A percentile compares a stretch with the other conserved stretches of the same genome.
phyloP scores from a whole-genome alignment of 495 filamentous ascomycete genomes.

The Echria macrotheca region DNA sequence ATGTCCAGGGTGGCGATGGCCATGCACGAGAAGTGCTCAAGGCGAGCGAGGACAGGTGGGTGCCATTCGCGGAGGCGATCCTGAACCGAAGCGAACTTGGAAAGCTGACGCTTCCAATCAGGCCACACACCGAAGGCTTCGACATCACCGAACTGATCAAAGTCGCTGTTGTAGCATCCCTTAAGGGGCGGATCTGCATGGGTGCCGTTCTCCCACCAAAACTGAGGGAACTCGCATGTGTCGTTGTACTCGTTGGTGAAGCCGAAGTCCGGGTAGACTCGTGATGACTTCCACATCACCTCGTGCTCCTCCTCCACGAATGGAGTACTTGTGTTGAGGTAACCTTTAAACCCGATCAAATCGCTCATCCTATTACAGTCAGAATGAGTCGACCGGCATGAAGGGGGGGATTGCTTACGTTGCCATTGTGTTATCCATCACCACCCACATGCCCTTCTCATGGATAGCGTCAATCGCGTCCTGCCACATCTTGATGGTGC shows the following conservation, averaged over 20 bases:
- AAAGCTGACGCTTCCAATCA: constrained; percentile 61
- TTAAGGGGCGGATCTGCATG: constrained; percentile 45
- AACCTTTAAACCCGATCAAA: constrained; percentile 52
- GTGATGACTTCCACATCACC: constrained; percentile 52
- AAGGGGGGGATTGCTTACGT: constrained; percentile 33
- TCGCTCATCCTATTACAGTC: constrained; percentile 50
- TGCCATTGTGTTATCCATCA: constrained; percentile 67
- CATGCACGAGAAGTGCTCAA: constrained; percentile 63
- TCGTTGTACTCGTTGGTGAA: constrained; percentile 53
- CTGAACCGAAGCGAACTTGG: constrained; percentile 71
- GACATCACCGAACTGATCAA: constrained; percentile 65
- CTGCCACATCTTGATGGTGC: constrained; percentile 59
- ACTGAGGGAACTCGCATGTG: constrained; percentile 58
- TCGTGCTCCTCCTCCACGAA: constrained; percentile 54
- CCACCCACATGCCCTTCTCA: constrained; percentile 61
- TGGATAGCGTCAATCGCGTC: constrained; percentile 60
- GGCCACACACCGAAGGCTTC: constrained; percentile 65
- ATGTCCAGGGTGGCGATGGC: constrained; percentile 60
- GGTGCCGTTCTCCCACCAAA: constrained; percentile 61
- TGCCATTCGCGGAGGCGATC: constrained; percentile 70
- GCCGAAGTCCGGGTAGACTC: constrained; percentile 60
- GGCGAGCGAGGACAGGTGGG: constrained; percentile 51
- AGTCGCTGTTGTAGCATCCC: constrained; percentile 66
- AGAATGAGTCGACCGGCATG: too few species aligned
- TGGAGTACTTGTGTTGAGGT: constrained; percentile 55